A percentile compares a stretch with the other conserved stretches of the same genome.
Evolutionary conservation across 2,329 filamentous ascomycete genomes (phyloP).

Genomic region (Blastomyces emzantsi): DNA sequence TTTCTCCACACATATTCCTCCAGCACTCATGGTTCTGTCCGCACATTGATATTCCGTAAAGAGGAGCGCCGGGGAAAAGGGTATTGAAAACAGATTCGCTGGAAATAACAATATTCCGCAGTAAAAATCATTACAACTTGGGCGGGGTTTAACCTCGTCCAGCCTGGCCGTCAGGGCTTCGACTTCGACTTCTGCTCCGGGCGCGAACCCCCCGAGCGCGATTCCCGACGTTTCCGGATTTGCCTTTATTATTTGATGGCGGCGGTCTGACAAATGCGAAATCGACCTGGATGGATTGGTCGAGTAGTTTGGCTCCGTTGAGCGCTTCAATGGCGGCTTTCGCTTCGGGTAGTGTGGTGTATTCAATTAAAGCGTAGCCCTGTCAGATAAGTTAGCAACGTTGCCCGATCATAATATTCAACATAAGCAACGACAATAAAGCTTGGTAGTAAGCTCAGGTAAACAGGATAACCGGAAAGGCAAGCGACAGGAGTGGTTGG

Average conservation of each 20-base stretch:
- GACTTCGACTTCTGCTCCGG: slow-evolving; percentile 39
- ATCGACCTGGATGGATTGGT: slow-evolving; percentile 57
- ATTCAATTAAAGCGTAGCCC: slow-evolving; percentile 60
- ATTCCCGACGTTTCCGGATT: slow-evolving; percentile 32
- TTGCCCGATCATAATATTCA: background rate
- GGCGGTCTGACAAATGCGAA: slow-evolving; percentile 57
- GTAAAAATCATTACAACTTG: too few species aligned
- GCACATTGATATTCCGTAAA: background rate
- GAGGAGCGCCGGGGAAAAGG: background rate
- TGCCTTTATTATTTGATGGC: slow-evolving; percentile 37
- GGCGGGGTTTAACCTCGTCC: slow-evolving; percentile 24
- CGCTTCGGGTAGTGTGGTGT: slow-evolving; percentile 55
- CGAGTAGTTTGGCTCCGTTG: slow-evolving; percentile 52
- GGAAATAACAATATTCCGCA: background rate
- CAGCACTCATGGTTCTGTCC: background rate
- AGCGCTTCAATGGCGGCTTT: slow-evolving; percentile 53
- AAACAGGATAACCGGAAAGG: background rate
- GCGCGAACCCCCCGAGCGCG: slow-evolving; percentile 32
- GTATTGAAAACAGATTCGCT: background rate
- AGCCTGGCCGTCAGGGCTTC: slow-evolving; percentile 35
- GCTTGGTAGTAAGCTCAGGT: background rate
- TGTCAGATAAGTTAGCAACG: slow-evolving; percentile 23
- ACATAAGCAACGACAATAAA: background rate
- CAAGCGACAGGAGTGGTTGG: background rate
- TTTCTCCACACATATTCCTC: background rate